Evolutionary conservation across 306 rosid species (phyloP), one percentile per base, ranked within the genome.

Genomic region (Datisca glomerata): DNA sequence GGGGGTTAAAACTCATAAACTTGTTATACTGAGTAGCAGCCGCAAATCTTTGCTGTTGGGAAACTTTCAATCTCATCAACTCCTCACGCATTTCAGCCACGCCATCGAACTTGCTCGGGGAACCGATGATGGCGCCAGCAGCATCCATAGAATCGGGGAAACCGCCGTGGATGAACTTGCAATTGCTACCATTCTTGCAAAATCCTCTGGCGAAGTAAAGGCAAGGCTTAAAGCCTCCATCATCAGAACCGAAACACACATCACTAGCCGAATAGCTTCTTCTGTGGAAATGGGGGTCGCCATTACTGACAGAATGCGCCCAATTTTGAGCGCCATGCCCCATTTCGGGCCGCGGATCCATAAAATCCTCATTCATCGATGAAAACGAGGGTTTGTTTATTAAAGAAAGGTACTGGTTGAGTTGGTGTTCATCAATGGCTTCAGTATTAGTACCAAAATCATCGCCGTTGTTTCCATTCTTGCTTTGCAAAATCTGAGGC

Each of bases 141-240:
- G 53, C 57, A 42, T 79, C 96, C 37, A 55, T 34, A 4, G 80
- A 56, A 62, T 87, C 96, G 21, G 40, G 44, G 28, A 82, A 71
- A 33, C 57, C 68, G 8, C 75, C 70, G 65, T 89, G 97, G 60
- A 67, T 67, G 65, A 79, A 89, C 75, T 77, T 89, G 63, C 97
- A 89, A 64, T 65, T 72, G 55, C 60, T 45, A 3, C 97, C 97
- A 43, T 89, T 89, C 67, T 89, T 89, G 57, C 97, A 89, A 49
- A 74, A 80, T 12, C 97, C 97, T 41, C 83, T 72, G 1, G 97
- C 94, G 60, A 60, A 89, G 68, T 83, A 89, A 47, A 89, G 93
- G 41, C 97, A 89, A 0, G 89, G 83, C 73, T 77, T 89, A 4
- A 61, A 18, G 9, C 67, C 71, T 0, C 52, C 64, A 15, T 83